Base-by-base conservation (phyloP, 176 grass and related monocot species). In the Musa beccarii region DNA sequence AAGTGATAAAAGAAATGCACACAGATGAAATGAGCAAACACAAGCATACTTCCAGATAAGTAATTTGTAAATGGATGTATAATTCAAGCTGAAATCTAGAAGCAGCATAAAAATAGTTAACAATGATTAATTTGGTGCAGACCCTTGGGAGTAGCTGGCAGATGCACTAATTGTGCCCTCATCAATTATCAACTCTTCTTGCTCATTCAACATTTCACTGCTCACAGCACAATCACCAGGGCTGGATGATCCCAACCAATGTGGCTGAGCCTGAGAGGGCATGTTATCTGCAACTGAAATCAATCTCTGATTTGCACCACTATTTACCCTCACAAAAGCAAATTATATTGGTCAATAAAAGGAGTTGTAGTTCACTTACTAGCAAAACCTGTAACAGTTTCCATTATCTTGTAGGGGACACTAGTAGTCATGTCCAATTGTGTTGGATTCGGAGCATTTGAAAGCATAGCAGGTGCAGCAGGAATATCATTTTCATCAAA, bases 61-160 rank as follows among this genome's bases (percentile, higher is more conserved):
- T 66, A 66, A 22, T 22, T 43, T 5, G 8, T 11, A 64, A 64
- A 64, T 64, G 61, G 61, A 64, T 64, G 19, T 22, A 10, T 64
- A 64, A 22, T 10, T 29, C 16, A 26, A 12, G 24, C 19, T 66
- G 9, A 29, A 66, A 66, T 11, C 24, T 26, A 66, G 24, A 65
- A 66, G 11, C 24, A 66, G 12, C 23, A 68, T 51, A 50, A 51
- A 24, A 66, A 66, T 3, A 75, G 26, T 49, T 62, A 49, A 10
- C 24, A 43, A 29, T 1, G 12, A 59, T 66, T 86, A 9, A 85
- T 79, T 52, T 21, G 69, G 12, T 10, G 69, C 90, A 16, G 84
- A 93, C 94, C 89, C 86, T 77, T 98, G 86, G 53, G 94, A 98
- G 84, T 98, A 98, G 22, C 88, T 81, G 63, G 82, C 83, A 73